Conservation (phyloP, 2,329 filamentous ascomycete genomes). For the Ceratocystis huliohia region DNA sequence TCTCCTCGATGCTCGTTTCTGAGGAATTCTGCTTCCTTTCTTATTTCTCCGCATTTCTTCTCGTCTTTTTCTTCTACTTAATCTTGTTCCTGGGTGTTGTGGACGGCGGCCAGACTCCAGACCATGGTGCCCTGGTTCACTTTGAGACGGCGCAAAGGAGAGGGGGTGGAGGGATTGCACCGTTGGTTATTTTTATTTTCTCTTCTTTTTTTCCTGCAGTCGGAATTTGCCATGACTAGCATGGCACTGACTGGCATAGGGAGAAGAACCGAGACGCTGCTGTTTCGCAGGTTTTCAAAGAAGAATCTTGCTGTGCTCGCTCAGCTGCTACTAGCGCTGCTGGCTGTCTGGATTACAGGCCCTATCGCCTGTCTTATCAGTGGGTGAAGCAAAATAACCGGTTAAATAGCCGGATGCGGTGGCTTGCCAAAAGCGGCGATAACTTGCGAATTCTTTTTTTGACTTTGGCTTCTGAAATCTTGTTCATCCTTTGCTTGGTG, state of each 20-base stretch:
- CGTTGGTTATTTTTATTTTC: too few species aligned
- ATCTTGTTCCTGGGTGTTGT: neutral
- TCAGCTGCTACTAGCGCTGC: too few species aligned
- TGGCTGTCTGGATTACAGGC: too few species aligned
- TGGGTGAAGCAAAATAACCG: neutral
- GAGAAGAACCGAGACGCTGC: neutral
- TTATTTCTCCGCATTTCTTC: neutral
- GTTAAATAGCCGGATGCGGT: conserved; percentile 4
- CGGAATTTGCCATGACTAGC: neutral
- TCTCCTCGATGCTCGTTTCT: neutral
- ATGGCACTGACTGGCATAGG: neutral
- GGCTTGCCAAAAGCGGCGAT: conserved; percentile 1
- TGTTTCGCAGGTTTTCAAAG: neutral
- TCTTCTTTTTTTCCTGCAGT: neutral
- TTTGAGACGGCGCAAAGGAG: too few species aligned
- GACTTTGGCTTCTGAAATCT: neutral
- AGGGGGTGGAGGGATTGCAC: too few species aligned
- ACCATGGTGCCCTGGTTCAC: too few species aligned
- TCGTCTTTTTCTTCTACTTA: neutral
- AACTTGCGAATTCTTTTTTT: neutral
- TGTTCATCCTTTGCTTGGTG: neutral
- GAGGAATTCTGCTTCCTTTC: neutral
- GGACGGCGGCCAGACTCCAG: too few species aligned
- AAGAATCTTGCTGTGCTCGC: too few species aligned
- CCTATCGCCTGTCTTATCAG: too few species aligned